Base-by-base conservation (phyloP, 257 asterid species). In the Solanum chilense region DNA sequence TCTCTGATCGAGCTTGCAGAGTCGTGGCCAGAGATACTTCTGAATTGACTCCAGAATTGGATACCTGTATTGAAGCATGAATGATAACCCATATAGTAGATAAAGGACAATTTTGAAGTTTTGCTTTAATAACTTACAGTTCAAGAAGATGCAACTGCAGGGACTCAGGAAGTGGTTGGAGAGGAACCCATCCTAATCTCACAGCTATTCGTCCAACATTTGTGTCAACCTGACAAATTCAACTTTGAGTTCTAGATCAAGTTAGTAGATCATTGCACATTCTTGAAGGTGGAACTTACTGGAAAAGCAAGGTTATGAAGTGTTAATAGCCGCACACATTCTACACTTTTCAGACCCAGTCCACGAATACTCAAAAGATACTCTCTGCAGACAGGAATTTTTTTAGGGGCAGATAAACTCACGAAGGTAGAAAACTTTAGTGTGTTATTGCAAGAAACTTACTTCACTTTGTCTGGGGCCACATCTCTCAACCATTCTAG, bases 111-210 rank as follows among this genome's bases (percentile, higher is more conserved):
- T 25, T 82, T 83, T 39, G 37, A 47, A 70, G 45, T 73, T 85
- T 70, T 64, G 70, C 39, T 87, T 73, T 64, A 75, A 85, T 86
- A 86, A 91, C 98, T 95, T 90, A 97, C 99, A 94, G 87, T 89
- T 97, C 98, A 90, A 97, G 99, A 80, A 95, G 98, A 94, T 97
- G 99, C 93, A 95, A 88, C 71, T 95, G 98, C 81, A 97, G 93
- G 71, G 97, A 90, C 91, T 97, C 99, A 6, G 99, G 99, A 77
- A 97, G 98, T 71, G 98, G 98, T 88, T 92, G 99, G 49, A 97
- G 96, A 90, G 99, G 99, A 86, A 97, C 99, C 99, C 99, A 97
- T 76, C 99, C 99, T 62, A 97, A 96, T 85, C 99, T 93, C 88
- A 95, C 98, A 64, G 97, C 98, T 86, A 97, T 97, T 74, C 99